Evolutionary conservation across 2,329 filamentous ascomycete genomes (phyloP).

Genomic region (Diplodia seriata): DNA sequence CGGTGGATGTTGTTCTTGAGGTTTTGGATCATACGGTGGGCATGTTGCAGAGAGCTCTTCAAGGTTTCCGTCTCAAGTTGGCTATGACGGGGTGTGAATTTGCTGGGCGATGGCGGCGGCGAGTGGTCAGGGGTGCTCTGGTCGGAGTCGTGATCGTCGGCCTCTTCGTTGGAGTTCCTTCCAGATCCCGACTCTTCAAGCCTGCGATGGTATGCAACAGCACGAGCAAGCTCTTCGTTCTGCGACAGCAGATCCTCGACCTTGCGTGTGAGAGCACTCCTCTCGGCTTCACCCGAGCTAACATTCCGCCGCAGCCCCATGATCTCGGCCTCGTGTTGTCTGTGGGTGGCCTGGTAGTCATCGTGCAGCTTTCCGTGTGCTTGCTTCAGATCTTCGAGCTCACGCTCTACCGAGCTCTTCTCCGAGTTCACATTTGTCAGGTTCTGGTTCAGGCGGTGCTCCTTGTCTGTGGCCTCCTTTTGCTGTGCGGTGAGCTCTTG

Average conservation of each 20-base stretch:
- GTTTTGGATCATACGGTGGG: constrained; percentile 95
- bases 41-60: constrained; percentile 91
- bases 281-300: constrained; percentile 78
- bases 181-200: constrained; percentile 65
- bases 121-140: constrained; percentile 81
- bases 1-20: constrained; percentile 93
- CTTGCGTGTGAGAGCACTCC: constrained; percentile 78
- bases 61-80: constrained; percentile 95
- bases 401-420: constrained; percentile 79
- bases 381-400: constrained; percentile 88
- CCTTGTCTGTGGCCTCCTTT: constrained; percentile 79
- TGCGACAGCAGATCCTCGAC: constrained; percentile 87
- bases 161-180: constrained; percentile 59
- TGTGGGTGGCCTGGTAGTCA: constrained; percentile 77
- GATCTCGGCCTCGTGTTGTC: constrained; percentile 88
- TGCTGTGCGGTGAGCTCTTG: constrained; percentile 79
- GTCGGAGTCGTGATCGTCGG: constrained; percentile 62
- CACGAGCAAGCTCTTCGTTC: constrained; percentile 88
- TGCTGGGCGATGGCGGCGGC: constrained; percentile 87
- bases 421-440: constrained; percentile 74
- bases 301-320: constrained; percentile 82
- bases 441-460: constrained; percentile 78
- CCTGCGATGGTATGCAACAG: constrained; percentile 76
- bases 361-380: constrained; percentile 79
- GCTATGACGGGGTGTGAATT: constrained; percentile 87